These are phyloP conservation scores for Stagonosporopsis vannaccii DNA, from an alignment of 2,329 filamentous ascomycete species.

Conservation along the genomic window DNA sequence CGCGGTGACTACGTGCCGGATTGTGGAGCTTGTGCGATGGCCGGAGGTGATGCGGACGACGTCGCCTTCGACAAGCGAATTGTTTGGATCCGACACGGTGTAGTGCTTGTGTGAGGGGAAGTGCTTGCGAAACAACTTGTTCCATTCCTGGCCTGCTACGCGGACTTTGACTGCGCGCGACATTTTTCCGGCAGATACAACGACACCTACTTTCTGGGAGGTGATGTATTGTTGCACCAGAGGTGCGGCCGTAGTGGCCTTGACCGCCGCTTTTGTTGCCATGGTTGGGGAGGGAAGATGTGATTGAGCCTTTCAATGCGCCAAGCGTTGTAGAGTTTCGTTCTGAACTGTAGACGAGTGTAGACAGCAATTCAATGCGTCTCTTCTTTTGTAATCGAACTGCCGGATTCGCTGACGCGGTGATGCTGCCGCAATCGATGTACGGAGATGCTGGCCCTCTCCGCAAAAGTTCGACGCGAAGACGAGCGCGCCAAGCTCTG, in stretches of 20 bases:
- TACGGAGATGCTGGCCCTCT: constrained; percentile 18
- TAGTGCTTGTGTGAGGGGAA: constrained; percentile 70
- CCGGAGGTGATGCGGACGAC: constrained; percentile 74
- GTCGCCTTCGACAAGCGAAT: constrained; percentile 76
- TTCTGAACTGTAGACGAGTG: no score
- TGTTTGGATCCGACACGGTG: constrained; percentile 80
- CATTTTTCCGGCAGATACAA: constrained; percentile 80
- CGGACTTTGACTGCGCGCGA: constrained; percentile 80
- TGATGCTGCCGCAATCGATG: constrained; percentile 12
- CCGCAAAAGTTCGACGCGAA: constrained; percentile 39
- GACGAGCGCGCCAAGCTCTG: constrained; percentile 32
- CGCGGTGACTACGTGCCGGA: constrained; percentile 76
- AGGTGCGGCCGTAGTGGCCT: constrained; percentile 27
- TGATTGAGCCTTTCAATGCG: constrained; percentile 13
- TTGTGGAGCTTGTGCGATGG: constrained; percentile 69
- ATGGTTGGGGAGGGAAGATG: constrained; percentile 23
- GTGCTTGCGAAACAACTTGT: constrained; percentile 74
- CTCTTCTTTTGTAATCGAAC: background rate
- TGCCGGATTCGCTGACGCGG: constrained; percentile 2
- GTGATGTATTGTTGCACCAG: constrained; percentile 39
- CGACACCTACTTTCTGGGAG: constrained; percentile 63
- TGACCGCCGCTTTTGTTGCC: constrained; percentile 31
- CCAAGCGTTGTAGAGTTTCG: background rate
- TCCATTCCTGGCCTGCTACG: constrained; percentile 75
- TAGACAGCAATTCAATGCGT: constrained; percentile 32